A percentile compares a stretch with the other conserved stretches of the same genome.
These are phyloP conservation scores for Aegilops sharonensis DNA, from an alignment of 176 grass and related monocot species.

Conservation along the genomic window DNA sequence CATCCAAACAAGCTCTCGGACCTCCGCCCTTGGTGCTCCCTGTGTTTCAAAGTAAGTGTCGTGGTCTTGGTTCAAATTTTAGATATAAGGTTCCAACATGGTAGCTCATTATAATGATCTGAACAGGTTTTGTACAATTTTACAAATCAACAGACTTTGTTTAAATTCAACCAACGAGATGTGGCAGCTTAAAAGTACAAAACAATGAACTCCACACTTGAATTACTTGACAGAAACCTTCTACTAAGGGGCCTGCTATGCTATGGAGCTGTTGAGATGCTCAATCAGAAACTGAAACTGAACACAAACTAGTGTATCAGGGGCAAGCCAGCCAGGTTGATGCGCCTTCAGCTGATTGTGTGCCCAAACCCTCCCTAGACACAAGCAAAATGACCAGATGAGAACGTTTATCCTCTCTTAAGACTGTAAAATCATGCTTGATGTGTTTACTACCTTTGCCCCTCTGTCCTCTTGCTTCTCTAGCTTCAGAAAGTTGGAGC, in stretches of 20 bases:
- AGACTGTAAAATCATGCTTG: background rate
- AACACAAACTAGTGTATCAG: background rate
- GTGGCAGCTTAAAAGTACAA: background rate
- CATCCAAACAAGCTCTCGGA: background rate
- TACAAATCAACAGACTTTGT: no score
- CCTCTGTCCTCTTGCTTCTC: background rate
- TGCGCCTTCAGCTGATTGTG: background rate
- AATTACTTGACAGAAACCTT: background rate
- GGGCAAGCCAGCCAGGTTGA: background rate
- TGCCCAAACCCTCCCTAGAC: background rate
- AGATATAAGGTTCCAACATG: background rate
- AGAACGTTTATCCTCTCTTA: constrained; percentile 13
- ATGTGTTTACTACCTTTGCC: constrained; percentile 7
- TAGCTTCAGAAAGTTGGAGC: background rate
- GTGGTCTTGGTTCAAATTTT: no score
- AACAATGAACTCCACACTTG: background rate
- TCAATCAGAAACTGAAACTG: background rate
- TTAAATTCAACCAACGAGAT: no score
- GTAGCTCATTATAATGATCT: background rate
- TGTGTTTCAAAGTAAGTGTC: no score
- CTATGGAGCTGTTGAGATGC: background rate
- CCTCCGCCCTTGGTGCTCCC: no score
- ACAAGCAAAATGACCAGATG: constrained; percentile 17
- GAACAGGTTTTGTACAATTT: no score
- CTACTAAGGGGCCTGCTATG: background rate